Evolutionary conservation across 345 rosid species (phyloP).

Genomic region (Sisymbrium irio): DNA sequence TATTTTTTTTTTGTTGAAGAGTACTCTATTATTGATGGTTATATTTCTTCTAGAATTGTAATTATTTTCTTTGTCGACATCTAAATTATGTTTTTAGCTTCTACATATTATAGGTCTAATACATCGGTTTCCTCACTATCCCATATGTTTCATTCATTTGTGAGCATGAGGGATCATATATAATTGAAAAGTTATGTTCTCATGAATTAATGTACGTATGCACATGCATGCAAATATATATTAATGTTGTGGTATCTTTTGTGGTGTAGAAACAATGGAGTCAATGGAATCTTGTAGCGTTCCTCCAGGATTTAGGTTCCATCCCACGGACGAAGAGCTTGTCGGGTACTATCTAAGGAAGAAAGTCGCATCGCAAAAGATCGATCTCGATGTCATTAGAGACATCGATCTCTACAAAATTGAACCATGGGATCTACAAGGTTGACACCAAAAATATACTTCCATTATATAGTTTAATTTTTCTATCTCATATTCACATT

Average conservation of each 20-base stretch:
- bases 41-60: not conserved
- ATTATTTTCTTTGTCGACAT: not conserved
- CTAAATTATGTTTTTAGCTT: not conserved
- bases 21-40: not conserved
- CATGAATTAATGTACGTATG: not conserved
- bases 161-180: not conserved
- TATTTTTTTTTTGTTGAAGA: not conserved
- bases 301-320: conserved; percentile 97
- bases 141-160: not conserved
- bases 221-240: not conserved
- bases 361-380: conserved; percentile 89
- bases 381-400: conserved; percentile 92
- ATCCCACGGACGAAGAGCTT: conserved; percentile 94
- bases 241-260: conserved; percentile 24
- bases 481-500: not conserved
- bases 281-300: conserved; percentile 64
- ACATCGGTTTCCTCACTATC: not conserved
- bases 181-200: not conserved
- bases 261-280: conserved; percentile 42
- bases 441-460: conserved; percentile 28
- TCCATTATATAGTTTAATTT: not conserved
- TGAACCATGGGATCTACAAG: conserved; percentile 98
- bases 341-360: conserved; percentile 94
- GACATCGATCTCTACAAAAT: conserved; percentile 88
- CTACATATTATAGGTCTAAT: not conserved